phyloP scores from a whole-genome alignment of 179 eudicot species.

The Drosera spatulata region DNA sequence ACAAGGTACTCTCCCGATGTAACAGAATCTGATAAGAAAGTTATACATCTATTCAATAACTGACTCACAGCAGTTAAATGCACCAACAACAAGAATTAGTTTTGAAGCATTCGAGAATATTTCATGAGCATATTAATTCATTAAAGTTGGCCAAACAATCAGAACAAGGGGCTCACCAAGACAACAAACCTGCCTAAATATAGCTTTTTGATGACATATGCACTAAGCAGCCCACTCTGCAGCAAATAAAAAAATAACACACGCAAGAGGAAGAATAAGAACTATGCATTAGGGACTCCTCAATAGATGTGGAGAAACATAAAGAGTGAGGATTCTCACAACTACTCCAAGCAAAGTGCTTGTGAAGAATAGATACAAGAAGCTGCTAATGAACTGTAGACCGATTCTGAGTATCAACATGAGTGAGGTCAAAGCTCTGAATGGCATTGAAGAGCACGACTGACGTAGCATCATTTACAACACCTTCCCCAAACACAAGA shows the following conservation, averaged over 20 bases:
- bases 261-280: background rate
- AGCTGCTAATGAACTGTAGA: constrained; percentile 58
- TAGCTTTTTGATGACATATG: constrained; percentile 47
- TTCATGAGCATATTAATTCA: no score
- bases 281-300: no score
- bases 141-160: no score
- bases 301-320: no score
- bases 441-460: constrained; percentile 79
- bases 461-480: constrained; percentile 80
- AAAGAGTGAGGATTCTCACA: constrained; percentile 32
- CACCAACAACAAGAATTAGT: no score
- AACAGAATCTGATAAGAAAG: no score
- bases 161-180: no score
- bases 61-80: no score
- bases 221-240: constrained; percentile 67
- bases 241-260: constrained; percentile 6
- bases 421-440: constrained; percentile 49
- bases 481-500: no score
- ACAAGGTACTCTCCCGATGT: no score
- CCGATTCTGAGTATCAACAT: constrained; percentile 37
- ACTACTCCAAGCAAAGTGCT: constrained; percentile 75
- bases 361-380: constrained; percentile 57
- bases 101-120: no score
- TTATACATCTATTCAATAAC: no score
- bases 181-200: constrained; percentile 53